These are phyloP conservation scores for Solanum chaucha DNA, from an alignment of 257 asterid species.

Conservation along the genomic window DNA sequence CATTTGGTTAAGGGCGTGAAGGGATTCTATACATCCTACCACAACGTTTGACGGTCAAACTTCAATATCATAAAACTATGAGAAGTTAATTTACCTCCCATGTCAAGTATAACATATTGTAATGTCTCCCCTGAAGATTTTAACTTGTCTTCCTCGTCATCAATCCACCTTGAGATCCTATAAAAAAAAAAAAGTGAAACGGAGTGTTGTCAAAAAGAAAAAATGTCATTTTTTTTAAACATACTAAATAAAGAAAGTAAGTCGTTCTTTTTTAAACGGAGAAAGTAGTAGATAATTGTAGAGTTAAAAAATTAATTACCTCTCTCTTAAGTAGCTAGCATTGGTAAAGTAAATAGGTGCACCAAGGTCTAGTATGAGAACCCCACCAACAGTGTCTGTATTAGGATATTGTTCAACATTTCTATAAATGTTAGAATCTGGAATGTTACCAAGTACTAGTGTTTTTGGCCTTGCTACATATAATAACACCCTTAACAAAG, in stretches of 20 bases:
- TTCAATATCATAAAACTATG: neutral
- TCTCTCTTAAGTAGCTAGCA: slow-evolving; percentile 82
- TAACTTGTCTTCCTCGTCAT: slow-evolving; percentile 75
- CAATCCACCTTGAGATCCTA: slow-evolving; percentile 84
- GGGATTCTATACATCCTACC: neutral
- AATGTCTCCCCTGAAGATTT: slow-evolving; percentile 44
- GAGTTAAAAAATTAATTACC: slow-evolving; percentile 27
- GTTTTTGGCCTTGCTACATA: slow-evolving; percentile 87
- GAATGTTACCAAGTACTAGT: slow-evolving; percentile 68
- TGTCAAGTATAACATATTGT: slow-evolving; percentile 59
- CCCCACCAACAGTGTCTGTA: slow-evolving; percentile 50
- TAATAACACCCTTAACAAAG: slow-evolving; percentile 60
- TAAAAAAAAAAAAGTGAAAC: neutral
- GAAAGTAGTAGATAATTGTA: neutral
- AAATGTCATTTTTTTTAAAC: neutral
- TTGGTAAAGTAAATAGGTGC: slow-evolving; percentile 94
- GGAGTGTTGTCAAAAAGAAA: too few relatives aligned
- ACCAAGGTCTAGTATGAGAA: slow-evolving; percentile 70
- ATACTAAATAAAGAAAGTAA: too few relatives aligned
- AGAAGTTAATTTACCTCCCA: slow-evolving; percentile 51
- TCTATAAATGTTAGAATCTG: slow-evolving; percentile 60
- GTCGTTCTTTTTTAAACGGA: too few relatives aligned
- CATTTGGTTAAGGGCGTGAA: neutral
- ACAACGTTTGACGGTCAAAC: neutral
- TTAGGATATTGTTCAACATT: slow-evolving; percentile 69